Evolutionary conservation across 257 asterid species (phyloP), one percentile per base, ranked within the genome.

Genomic region (Jasminum sambac): DNA sequence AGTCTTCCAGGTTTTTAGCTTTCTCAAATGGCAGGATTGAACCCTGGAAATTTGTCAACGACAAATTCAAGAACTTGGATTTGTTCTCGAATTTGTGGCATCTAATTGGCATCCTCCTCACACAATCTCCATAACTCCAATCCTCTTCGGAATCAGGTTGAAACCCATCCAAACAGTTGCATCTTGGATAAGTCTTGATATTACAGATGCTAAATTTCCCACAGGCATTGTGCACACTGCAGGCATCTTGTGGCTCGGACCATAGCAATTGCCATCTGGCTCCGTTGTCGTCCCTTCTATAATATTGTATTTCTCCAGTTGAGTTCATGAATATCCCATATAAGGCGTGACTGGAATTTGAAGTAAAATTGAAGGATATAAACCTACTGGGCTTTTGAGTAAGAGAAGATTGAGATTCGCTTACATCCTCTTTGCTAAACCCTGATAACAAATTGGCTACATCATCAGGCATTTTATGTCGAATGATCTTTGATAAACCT

Each of bases 121-220:
- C 44, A 60, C 87, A 84, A 24, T 83, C 87, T 64, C 66, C 64
- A 10, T 5, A 50, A 2, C 8, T 30, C 82, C 77, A 77, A 37
- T 60, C 68, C 6, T 63, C 73, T 4, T 37, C 14, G 4, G 38
- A 17, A 30, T 9, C 37, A 9, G 60, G 68, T 6, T 65, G 58
- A 68, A 38, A 77, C 23, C 89, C 89, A 6, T 12, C 42, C 79
- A 79, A 70, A 57, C 89, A 84, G 10, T 24, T 19, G 64, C 87
- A 84, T 8, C 5, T 5, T 24, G 40, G 50, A 14, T 9, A 36
- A 0, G 1, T 14, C 19, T 23, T 9, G 14, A 11, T 16, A 13
- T 61, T 65, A 63, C 89, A 84, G 58, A 43, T 17, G 8, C 74
- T 72, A 14, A 70, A 82, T 4, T 72, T 68, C 62, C 89, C 87